Evolutionary conservation across 192 early-diverging fungal species (phyloP), one percentile per base, ranked within the genome.

Genomic region (Mortierella antarctica): DNA sequence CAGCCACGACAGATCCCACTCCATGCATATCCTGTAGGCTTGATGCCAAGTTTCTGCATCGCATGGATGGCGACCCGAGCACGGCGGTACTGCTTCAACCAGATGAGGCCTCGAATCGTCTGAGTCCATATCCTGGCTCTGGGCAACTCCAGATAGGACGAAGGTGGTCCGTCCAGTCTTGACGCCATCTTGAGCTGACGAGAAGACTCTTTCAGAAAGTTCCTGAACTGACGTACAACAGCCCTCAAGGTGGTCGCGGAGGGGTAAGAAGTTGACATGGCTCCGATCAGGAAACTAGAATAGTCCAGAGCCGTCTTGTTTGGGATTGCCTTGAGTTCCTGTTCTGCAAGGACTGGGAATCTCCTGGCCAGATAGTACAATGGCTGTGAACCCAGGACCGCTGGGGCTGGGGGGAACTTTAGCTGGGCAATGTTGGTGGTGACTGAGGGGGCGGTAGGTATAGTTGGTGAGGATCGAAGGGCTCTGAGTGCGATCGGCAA

Each of bases 21-120:
- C 76, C 76, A 79, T 18, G 76, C 69, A 65, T 58, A 79, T 44
- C 76, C 76, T 11, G 76, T 79, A 8, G 76, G 76, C 44, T 62
- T 58, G 58, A 79, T 79, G 20, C 76, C 69, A 6, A 79, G 49
- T 39, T 67, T 71, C 44, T 79, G 76, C 69, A 71, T 79, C 17
- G 64, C 57, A 39, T 79, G 69, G 13, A 79, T 60, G 2, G 69
- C 68, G 8, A 79, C 69, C 5, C 76, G 68, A 15, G 76, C 76
- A 40, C 69, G 68, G 15, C 76, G 76, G 41, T 71, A 71, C 50
- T 79, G 69, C 45, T 79, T 79, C 46, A 71, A 9, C 76, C 76
- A 79, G 57, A 79, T 79, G 12, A 79, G 41, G 23, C 69, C 68
- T 60, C 76, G 68, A 51, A 79, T 71, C 7, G 58, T 57, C 46